Conservation (phyloP, 768 basidiomycete species). For the Goffeauzyma gilvescens region DNA sequence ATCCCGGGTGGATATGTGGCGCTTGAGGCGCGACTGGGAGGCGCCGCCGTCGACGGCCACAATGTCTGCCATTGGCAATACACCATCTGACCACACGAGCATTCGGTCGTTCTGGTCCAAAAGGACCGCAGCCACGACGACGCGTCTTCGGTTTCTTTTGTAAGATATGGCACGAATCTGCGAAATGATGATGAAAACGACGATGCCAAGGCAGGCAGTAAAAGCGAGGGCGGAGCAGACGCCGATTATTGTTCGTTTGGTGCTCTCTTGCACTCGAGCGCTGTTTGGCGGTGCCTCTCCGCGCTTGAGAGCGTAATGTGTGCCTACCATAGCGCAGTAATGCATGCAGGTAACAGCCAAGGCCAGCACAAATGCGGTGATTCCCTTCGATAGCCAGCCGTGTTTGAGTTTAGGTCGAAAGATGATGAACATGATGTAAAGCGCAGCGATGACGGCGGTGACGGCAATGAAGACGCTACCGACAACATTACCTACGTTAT, state of each 20-base stretch:
- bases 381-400: slow-evolving; percentile 24
- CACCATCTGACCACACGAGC: slow-evolving; percentile 30
- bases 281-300: not conserved
- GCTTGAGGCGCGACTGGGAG: not conserved
- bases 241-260: slow-evolving; percentile 27
- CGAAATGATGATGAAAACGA: slow-evolving; percentile 24
- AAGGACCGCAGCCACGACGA: slow-evolving; percentile 29
- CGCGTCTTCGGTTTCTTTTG: slow-evolving; percentile 19
- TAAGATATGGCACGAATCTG: slow-evolving; percentile 14
- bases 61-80: slow-evolving; percentile 31
- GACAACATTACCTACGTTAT: slow-evolving; percentile 22
- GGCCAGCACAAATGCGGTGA: slow-evolving; percentile 27
- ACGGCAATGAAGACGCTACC: slow-evolving; percentile 31
- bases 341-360: slow-evolving; percentile 30
- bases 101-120: slow-evolving; percentile 27
- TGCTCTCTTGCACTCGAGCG: slow-evolving; percentile 3
- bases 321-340: slow-evolving; percentile 14
- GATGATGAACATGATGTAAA: slow-evolving; percentile 34
- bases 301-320: slow-evolving; percentile 3
- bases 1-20: not conserved
- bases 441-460: slow-evolving; percentile 26
- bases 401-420: slow-evolving; percentile 33
- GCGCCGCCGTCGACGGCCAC: slow-evolving; percentile 12
- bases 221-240: slow-evolving; percentile 29
- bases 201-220: slow-evolving; percentile 26